Evolutionary conservation across 768 basidiomycete species (phyloP).

Genomic region (Suillus subluteus): DNA sequence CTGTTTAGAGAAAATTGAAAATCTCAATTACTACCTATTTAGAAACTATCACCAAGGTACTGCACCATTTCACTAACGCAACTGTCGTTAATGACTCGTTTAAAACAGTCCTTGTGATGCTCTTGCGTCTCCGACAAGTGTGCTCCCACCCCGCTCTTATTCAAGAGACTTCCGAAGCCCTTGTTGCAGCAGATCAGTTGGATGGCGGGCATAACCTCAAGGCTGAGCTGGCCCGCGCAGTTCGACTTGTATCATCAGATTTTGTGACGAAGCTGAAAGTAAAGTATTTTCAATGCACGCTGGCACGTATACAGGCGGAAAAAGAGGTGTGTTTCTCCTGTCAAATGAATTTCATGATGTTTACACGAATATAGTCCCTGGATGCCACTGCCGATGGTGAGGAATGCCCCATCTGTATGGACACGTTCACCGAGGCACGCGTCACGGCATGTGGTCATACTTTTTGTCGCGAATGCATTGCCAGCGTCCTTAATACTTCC

Average conservation of each 20-base stretch:
- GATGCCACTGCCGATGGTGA: conserved; percentile 55
- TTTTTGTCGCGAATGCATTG: conserved; percentile 65
- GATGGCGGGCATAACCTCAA: conserved; percentile 34
- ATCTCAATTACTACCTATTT: background rate
- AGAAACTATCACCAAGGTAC: conserved; percentile 61
- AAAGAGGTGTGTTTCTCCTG: conserved; percentile 43
- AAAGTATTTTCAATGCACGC: conserved; percentile 45
- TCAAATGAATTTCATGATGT: background rate
- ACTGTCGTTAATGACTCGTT: background rate
- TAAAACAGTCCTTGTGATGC: conserved; percentile 43
- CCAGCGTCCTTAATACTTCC: conserved; percentile 48
- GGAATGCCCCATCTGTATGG: conserved; percentile 70
- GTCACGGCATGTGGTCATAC: conserved; percentile 63
- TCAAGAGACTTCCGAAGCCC: conserved; percentile 54
- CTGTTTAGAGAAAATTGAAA: background rate
- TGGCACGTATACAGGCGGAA: conserved; percentile 55
- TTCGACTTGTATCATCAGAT: conserved; percentile 43
- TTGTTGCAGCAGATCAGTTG: conserved; percentile 44
- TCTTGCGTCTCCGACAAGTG: conserved; percentile 63
- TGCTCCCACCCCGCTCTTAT: conserved; percentile 72
- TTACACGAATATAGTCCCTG: conserved; percentile 38
- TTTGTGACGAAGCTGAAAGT: conserved; percentile 55
- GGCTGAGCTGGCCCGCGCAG: conserved; percentile 50
- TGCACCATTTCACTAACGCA: conserved; percentile 33
- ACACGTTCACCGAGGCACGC: conserved; percentile 53